phyloP scores from a whole-genome alignment of 2,329 filamentous ascomycete species.

The Xylaria polymorpha region DNA sequence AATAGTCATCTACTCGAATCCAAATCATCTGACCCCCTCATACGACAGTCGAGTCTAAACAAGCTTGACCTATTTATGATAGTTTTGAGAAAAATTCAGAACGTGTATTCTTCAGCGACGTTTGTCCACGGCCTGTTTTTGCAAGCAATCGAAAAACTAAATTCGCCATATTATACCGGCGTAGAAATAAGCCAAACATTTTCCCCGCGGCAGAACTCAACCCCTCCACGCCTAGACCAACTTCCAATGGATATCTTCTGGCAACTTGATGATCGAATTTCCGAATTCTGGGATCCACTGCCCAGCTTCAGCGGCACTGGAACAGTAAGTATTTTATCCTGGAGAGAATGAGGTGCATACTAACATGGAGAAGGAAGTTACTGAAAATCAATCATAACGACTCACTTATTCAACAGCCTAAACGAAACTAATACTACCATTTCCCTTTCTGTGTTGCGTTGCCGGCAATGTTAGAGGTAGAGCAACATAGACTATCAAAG shows the following conservation, averaged over 20 bases:
- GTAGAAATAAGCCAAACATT: not conserved
- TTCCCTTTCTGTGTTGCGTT: not conserved
- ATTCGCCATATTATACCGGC: slow-evolving; percentile 25
- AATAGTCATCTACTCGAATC: slow-evolving; percentile 35
- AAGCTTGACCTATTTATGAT: slow-evolving; percentile 36
- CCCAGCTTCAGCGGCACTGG: not conserved
- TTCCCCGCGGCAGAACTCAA: not conserved
- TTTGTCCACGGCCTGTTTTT: slow-evolving; percentile 33
- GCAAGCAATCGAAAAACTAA: slow-evolving; percentile 35
- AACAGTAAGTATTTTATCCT: not conserved
- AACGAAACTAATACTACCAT: not conserved
- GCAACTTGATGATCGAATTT: not conserved
- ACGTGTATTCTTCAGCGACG: slow-evolving; percentile 34
- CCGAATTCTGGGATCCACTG: not conserved
- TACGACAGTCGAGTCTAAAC: slow-evolving; percentile 34
- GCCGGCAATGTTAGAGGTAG: too few species aligned
- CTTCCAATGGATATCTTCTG: not conserved
- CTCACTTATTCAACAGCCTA: not conserved
- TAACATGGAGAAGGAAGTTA: not conserved
- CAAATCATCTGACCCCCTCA: slow-evolving; percentile 33
- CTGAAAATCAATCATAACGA: not conserved
- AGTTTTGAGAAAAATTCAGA: slow-evolving; percentile 29
- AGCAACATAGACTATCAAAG: not conserved
- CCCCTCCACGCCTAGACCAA: not conserved
- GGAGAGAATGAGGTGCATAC: not conserved